Percentiles rank a stretch among this genome's conserved stretches.
phyloP scores from a whole-genome alignment of 75 land plant genomes.

The Picea glauca region DNA sequence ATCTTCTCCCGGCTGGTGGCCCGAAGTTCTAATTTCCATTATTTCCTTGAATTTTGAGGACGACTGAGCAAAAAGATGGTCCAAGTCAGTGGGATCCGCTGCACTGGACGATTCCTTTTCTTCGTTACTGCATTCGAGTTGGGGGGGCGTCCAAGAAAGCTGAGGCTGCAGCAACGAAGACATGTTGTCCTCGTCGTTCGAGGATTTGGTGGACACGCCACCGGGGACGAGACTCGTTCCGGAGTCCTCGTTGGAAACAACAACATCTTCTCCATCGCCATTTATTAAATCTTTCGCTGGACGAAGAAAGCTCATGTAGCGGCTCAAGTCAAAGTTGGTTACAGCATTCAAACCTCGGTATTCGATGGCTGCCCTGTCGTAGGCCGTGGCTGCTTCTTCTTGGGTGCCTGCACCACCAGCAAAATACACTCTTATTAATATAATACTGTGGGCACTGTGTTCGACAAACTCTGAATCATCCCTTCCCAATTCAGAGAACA shows the following conservation, averaged over 20 bases:
- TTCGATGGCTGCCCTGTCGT: constrained; percentile 72
- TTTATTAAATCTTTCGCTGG: neutral
- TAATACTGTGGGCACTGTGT: no score
- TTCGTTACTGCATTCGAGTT: neutral
- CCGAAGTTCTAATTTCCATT: neutral
- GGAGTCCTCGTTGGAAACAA: neutral
- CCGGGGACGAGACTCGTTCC: neutral
- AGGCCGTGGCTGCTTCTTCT: constrained; percentile 76
- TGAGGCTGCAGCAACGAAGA: neutral
- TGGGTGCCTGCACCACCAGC: constrained; percentile 39
- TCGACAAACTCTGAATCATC: no score
- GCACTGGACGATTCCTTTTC: no score
- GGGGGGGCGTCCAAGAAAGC: neutral
- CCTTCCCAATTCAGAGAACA: no score
- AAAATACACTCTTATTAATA: neutral
- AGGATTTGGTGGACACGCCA: no score
- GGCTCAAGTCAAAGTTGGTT: constrained; percentile 71
- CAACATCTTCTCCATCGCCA: no score
- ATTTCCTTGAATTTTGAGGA: neutral
- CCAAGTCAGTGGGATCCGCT: neutral
- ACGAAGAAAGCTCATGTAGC: constrained; percentile 47
- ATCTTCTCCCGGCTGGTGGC: neutral
- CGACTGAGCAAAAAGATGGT: neutral
- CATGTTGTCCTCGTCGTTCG: neutral
- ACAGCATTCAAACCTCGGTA: constrained; percentile 71